These are phyloP conservation scores for Dactylellina parvicollis DNA, from an alignment of 2,329 filamentous ascomycete genomes.

Conservation along the genomic window DNA sequence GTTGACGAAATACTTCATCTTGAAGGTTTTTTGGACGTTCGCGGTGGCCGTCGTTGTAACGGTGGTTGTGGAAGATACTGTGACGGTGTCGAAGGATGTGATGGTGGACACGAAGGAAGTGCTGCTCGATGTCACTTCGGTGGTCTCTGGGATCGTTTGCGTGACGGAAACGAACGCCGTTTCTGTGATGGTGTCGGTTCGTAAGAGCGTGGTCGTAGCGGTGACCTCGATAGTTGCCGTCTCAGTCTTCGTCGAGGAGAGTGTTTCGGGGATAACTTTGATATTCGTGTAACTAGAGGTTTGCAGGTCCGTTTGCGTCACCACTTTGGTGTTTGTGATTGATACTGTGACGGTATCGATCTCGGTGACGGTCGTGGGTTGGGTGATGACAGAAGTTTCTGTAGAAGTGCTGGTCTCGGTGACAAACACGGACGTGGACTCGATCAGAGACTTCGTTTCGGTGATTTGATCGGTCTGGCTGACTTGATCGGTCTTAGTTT, in stretches of 20 bases:
- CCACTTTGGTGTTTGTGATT: neutral
- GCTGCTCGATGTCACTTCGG: neutral
- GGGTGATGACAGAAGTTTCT: neutral
- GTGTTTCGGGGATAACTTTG: neutral
- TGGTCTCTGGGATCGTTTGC: neutral
- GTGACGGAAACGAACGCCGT: conserved; percentile 23
- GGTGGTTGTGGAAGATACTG: neutral
- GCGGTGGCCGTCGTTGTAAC: neutral
- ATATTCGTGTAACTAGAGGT: conserved; percentile 9
- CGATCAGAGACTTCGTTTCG: conserved; percentile 10
- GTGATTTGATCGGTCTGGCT: conserved; percentile 16
- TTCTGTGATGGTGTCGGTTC: conserved; percentile 2
- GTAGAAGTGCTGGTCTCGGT: conserved; percentile 7
- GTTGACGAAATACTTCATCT: conserved; percentile 16
- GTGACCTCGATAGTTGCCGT: conserved; percentile 15
- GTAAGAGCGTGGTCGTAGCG: conserved; percentile 1
- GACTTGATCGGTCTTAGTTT: neutral
- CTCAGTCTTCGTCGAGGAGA: neutral
- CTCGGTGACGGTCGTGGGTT: conserved; percentile 10
- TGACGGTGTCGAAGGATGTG: conserved; percentile 11
- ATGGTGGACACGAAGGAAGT: conserved; percentile 1
- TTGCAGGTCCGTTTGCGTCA: neutral
- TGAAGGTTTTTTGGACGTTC: conserved; percentile 2
- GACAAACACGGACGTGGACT: neutral
- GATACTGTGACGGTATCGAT: neutral